Conservation (phyloP, 2,329 filamentous ascomycete genomes). For the Botryotinia convoluta region DNA sequence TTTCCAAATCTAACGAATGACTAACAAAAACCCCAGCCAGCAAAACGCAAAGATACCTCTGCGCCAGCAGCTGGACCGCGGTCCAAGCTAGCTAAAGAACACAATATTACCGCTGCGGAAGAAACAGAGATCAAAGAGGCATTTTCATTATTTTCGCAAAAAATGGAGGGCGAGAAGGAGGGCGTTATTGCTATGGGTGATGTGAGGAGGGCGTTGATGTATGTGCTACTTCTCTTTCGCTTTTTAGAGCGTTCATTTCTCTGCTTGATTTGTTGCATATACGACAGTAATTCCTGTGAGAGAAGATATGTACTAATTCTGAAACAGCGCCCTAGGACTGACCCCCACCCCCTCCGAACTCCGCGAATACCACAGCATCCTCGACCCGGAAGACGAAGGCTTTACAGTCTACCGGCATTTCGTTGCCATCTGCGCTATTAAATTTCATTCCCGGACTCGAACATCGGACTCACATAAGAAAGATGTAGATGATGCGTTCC, state of each 20-base stretch:
- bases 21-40: constrained; percentile 28
- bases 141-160: constrained; percentile 76
- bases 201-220: constrained; percentile 71
- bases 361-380: constrained; percentile 70
- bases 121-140: constrained; percentile 90
- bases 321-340: constrained; percentile 75
- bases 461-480: constrained; percentile 51
- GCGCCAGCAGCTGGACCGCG: constrained; percentile 44
- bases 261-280: not conserved
- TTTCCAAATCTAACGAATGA: not conserved
- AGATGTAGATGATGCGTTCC: constrained; percentile 80
- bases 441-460: constrained; percentile 63
- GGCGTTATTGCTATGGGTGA: constrained; percentile 46
- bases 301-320: not conserved
- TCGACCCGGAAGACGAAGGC: constrained; percentile 80
- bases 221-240: constrained; percentile 29
- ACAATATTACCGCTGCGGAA: constrained; percentile 79
- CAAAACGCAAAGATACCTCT: constrained; percentile 35
- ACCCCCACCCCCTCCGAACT: constrained; percentile 66
- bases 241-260: not conserved
- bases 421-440: constrained; percentile 82
- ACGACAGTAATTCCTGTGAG: not conserved
- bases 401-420: constrained; percentile 78
- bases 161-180: constrained; percentile 68
- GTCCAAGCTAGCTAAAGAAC: constrained; percentile 88